A percentile compares a stretch with the other conserved stretches of the same genome.
Evolutionary conservation across 257 asterid species (phyloP).

Genomic region (Nicotiana benthamiana): DNA sequence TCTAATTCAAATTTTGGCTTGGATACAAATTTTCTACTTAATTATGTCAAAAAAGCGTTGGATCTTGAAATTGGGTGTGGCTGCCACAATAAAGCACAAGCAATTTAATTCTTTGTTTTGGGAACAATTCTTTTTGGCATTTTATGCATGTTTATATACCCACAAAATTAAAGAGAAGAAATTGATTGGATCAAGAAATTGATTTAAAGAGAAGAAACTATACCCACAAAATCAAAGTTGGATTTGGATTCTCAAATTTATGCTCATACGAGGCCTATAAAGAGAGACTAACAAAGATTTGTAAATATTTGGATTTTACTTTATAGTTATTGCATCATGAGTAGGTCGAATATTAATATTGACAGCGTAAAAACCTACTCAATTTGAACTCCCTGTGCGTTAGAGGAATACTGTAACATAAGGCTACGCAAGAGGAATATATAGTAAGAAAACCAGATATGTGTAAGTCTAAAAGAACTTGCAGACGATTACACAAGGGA

Average conservation of each 20-base stretch:
- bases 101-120: not conserved
- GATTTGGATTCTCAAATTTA: not conserved
- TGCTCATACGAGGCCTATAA: not conserved
- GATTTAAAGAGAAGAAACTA: not conserved
- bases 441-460: not conserved
- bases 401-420: not conserved
- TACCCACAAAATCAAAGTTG: slow-evolving; percentile 7
- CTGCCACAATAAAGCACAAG: not conserved
- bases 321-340: not conserved
- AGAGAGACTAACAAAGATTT: not conserved
- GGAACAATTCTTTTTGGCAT: not conserved
- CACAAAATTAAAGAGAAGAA: too few relatives aligned
- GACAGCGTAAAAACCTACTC: not conserved
- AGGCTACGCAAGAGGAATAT: not conserved
- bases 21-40: not conserved
- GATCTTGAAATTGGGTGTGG: not conserved
- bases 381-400: not conserved
- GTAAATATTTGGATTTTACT: not conserved
- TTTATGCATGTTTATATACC: not conserved
- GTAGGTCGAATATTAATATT: not conserved
- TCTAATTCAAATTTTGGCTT: not conserved
- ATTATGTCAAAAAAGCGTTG: not conserved
- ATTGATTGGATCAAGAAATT: not conserved
- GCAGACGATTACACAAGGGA: too few relatives aligned
- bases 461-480: too few relatives aligned